Evolutionary conservation across 768 basidiomycete species (phyloP), one percentile per base, ranked within the genome.

Genomic region (Russula brevipes): DNA sequence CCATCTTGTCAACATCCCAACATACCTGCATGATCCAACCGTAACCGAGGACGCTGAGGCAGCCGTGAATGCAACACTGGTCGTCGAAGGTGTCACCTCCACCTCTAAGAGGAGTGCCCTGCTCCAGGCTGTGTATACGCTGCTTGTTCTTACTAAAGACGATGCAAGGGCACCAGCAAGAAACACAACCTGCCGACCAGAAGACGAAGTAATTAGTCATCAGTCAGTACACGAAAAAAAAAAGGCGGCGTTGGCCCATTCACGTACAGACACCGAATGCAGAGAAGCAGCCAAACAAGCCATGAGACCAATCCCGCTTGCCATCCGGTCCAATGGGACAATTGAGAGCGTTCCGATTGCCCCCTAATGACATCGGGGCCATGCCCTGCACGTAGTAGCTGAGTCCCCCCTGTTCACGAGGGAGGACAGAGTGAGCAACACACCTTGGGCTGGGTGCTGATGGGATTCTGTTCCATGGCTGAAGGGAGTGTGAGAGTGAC

Each of bases 161-260:
- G 60, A 80, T 65, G 67, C 79, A 80, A 0, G 80, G 79, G 71
- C 73, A 77, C 69, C 70, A 81, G 38, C 69, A 74, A 1, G 79
- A 66, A 10, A 75, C 57, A 49, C 74, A 58, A 66, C 74, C 79
- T 80, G 30, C 4, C 11, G 46, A 8, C 24, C 24, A 33, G 14
- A 24, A 1, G 16, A 8, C 4, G 31, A 16, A 11, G 12, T 31
- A 5, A 19, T 17, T 7, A 3, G 59, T 10, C 24, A 24, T 24
- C 24, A 17, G n/a, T 50, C 16, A 35, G 55, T 4, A 45, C 38
- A 6, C n/a, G 38, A 16, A 35, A n/a, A 4, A 45, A 24, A 24
- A 24, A 24, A 24, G 24, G 24, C 24, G 2, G 5, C 16, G 17
- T 6, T 12, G 3, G 7, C 6, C 5, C 5, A 36, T 38, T 36